phyloP scores from a whole-genome alignment of 768 basidiomycete species.

The Tulasnella sp. region DNA sequence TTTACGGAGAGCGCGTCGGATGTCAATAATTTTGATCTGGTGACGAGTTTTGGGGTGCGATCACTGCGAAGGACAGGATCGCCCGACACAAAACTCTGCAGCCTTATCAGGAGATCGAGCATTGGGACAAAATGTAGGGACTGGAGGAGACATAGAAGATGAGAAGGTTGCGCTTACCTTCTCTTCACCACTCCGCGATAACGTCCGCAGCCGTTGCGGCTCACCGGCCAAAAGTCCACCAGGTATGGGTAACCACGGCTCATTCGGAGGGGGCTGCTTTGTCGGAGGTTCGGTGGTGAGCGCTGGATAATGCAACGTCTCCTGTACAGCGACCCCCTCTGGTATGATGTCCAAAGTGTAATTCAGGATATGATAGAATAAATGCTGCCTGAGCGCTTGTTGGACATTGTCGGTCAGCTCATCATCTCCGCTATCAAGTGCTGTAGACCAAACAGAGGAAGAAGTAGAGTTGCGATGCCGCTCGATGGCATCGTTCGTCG shows the following conservation, averaged over 20 bases:
- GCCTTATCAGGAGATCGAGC: too few species aligned
- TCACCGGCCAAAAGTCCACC: constrained; percentile 70
- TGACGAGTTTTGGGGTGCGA: too few species aligned
- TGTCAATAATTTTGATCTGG: too few species aligned
- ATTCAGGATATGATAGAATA: constrained; percentile 92
- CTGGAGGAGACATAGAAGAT: too few species aligned
- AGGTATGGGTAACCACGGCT: constrained; percentile 79
- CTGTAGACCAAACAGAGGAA: constrained; percentile 32
- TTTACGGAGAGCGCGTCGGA: constrained; percentile 22
- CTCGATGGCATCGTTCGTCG: constrained; percentile 82
- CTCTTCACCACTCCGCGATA: constrained; percentile 27
- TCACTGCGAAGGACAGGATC: too few species aligned
- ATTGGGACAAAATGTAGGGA: too few species aligned
- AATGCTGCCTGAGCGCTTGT: constrained; percentile 72
- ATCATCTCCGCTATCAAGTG: constrained; percentile 28
- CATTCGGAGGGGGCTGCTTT: constrained; percentile 53
- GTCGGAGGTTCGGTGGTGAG: constrained; percentile 48
- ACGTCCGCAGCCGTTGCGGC: constrained; percentile 67
- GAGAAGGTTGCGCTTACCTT: too few species aligned
- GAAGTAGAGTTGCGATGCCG: constrained; percentile 29
- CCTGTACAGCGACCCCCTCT: constrained; percentile 27
- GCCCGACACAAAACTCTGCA: too few species aligned
- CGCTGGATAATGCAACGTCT: constrained; percentile 66
- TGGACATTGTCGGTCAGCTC: constrained; percentile 64
- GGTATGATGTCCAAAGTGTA: constrained; percentile 46